phyloP scores from a whole-genome alignment of 148 eudicot species.

The Linanthus parryae region DNA sequence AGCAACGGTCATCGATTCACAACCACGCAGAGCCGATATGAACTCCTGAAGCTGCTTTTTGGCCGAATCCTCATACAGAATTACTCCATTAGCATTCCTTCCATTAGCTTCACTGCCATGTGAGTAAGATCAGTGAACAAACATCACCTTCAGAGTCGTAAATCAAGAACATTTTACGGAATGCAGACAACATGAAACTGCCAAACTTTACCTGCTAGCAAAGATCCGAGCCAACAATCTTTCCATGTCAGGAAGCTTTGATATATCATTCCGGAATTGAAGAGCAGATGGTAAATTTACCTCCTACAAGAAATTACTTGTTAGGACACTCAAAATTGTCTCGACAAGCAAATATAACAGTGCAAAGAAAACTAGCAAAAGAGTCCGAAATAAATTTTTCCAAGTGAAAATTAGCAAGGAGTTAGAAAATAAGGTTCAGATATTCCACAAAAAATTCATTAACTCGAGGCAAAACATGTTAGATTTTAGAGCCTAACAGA shows the following conservation, averaged over 20 bases:
- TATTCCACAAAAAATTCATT: too few species aligned
- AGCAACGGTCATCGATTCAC: conserved; percentile 65
- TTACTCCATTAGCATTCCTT: conserved; percentile 77
- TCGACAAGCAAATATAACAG: background rate
- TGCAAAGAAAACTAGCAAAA: background rate
- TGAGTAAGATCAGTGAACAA: conserved; percentile 10
- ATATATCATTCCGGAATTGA: conserved; percentile 73
- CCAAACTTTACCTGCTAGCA: conserved; percentile 61
- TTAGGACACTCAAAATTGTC: conserved; percentile 14
- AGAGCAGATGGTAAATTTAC: conserved; percentile 51
- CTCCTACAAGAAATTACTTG: conserved; percentile 34
- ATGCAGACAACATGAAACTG: background rate
- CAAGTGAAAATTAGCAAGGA: background rate
- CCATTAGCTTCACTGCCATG: conserved; percentile 82
- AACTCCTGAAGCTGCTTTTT: conserved; percentile 95
- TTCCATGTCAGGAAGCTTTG: conserved; percentile 90
- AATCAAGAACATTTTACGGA: background rate
- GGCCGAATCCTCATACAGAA: conserved; percentile 89
- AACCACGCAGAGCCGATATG: conserved; percentile 81
- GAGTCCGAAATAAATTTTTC: too few species aligned
- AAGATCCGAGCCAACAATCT: conserved; percentile 82
- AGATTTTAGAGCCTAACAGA: too few species aligned
- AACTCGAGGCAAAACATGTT: too few species aligned
- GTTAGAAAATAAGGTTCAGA: too few species aligned
- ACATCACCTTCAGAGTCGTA: background rate